phyloP scores from a whole-genome alignment of 805 yeast species.

The Huiozyma naganishii region DNA sequence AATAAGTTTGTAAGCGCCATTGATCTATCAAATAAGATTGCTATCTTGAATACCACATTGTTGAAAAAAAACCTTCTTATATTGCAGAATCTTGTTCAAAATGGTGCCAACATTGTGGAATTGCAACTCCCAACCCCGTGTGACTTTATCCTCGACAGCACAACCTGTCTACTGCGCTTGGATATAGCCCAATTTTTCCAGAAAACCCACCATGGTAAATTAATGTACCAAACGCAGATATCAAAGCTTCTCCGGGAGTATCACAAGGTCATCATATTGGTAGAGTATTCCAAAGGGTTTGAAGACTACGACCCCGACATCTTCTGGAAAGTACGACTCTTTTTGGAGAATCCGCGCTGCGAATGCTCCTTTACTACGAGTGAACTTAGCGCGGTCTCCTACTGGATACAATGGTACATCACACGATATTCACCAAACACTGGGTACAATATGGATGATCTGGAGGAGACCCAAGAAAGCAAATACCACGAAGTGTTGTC shows the following conservation, averaged over 20 bases:
- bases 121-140: conserved; percentile 4
- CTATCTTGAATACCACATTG: conserved; percentile 9
- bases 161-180: conserved; percentile 13
- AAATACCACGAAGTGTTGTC: no score
- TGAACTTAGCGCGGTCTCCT: neutral
- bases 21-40: neutral
- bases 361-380: conserved; percentile 3
- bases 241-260: conserved; percentile 7
- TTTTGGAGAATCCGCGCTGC: conserved; percentile 5
- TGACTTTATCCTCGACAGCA: conserved; percentile 13
- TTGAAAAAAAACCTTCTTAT: conserved; percentile 7
- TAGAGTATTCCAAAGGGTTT: conserved; percentile 8
- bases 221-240: conserved; percentile 10
- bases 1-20: neutral
- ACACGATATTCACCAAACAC: neutral
- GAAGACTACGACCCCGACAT: conserved; percentile 11
- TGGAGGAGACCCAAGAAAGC: no score
- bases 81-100: conserved; percentile 4
- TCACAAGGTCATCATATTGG: conserved; percentile 8
- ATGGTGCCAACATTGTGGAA: conserved; percentile 4
- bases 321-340: conserved; percentile 17
- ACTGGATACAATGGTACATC: conserved; percentile 1
- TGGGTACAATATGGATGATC: no score
- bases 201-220: neutral
- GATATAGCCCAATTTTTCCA: conserved; percentile 16